These are phyloP conservation scores for Acidiella bohemica DNA, from an alignment of 495 filamentous ascomycete species.

Conservation along the genomic window DNA sequence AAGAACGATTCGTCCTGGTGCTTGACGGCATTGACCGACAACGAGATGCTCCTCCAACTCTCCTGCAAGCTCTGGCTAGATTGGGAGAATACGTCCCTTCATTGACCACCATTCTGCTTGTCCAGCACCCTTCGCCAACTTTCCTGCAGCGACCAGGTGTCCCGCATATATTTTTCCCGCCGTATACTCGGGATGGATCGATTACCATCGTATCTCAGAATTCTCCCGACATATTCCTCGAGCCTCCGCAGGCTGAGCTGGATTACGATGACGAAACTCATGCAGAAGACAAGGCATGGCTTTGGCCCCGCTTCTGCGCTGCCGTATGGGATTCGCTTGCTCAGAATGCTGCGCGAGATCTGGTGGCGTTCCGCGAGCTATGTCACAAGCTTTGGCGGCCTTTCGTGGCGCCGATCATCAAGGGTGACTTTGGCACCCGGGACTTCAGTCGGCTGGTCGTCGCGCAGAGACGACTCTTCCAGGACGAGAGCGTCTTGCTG, in stretches of 20 bases:
- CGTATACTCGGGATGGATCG: slow-evolving; percentile 69
- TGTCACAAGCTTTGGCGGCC: slow-evolving; percentile 51
- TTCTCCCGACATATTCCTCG: slow-evolving; percentile 33
- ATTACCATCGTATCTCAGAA: slow-evolving; percentile 52
- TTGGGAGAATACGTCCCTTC: slow-evolving; percentile 77
- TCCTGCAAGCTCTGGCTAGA: slow-evolving; percentile 70
- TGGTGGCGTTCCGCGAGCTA: slow-evolving; percentile 45
- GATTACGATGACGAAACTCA: slow-evolving; percentile 42
- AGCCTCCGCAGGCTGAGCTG: slow-evolving; percentile 25
- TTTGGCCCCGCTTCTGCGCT: slow-evolving; percentile 68
- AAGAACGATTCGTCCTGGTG: slow-evolving; percentile 59
- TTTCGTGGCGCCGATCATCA: slow-evolving; percentile 53
- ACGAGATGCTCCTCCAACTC: slow-evolving; percentile 61
- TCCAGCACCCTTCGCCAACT: slow-evolving; percentile 56
- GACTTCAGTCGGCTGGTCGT: slow-evolving; percentile 76
- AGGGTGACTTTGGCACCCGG: slow-evolving; percentile 51
- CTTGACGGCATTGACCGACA: slow-evolving; percentile 87
- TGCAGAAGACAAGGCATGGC: slow-evolving; percentile 31
- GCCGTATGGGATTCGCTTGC: slow-evolving; percentile 61
- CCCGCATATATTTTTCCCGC: slow-evolving; percentile 71
- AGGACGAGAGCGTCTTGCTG: slow-evolving; percentile 58
- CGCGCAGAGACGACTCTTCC: slow-evolving; percentile 57
- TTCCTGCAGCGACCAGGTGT: slow-evolving; percentile 58
- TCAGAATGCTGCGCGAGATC: slow-evolving; percentile 49
- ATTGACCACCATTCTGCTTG: slow-evolving; percentile 64